Evolutionary conservation across 768 basidiomycete genomes (phyloP).

Genomic region (Cystobasidium onofrii): DNA sequence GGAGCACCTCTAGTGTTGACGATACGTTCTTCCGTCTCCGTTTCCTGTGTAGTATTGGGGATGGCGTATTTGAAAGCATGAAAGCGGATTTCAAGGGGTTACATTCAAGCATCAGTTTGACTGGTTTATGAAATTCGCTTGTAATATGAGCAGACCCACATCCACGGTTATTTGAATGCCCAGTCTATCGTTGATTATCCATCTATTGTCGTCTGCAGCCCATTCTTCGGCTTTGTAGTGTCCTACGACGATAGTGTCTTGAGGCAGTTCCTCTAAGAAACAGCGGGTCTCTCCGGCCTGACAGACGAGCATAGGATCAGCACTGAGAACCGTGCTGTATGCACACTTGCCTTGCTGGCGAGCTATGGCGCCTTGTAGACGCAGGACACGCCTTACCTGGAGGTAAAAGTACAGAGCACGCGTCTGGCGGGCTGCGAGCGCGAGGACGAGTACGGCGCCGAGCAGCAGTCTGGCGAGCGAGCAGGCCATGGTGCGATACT

Average conservation of each 20-base stretch:
- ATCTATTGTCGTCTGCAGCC: slow-evolving; percentile 63
- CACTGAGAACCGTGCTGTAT: too few relatives aligned
- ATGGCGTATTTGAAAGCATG: not conserved
- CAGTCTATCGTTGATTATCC: slow-evolving; percentile 63
- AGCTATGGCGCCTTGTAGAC: not conserved
- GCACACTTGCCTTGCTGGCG: not conserved
- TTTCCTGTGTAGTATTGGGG: slow-evolving; percentile 59
- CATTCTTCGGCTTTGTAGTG: slow-evolving; percentile 90
- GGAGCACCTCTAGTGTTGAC: slow-evolving; percentile 83
- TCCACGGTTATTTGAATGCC: slow-evolving; percentile 87
- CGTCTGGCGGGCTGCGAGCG: slow-evolving; percentile 9
- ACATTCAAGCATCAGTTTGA: too few relatives aligned
- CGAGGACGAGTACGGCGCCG: not conserved
- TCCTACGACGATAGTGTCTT: slow-evolving; percentile 89
- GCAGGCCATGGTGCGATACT: not conserved
- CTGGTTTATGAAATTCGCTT: not conserved
- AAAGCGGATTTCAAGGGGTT: not conserved
- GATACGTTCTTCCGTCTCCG: slow-evolving; percentile 67
- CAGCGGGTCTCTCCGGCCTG: slow-evolving; percentile 77
- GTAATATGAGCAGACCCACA: slow-evolving; percentile 51
- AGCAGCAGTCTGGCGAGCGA: not conserved
- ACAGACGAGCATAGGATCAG: not conserved
- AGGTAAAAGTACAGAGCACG: slow-evolving; percentile 89
- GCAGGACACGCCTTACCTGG: slow-evolving; percentile 47
- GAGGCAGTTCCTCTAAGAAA: slow-evolving; percentile 91